phyloP scores from a whole-genome alignment of 1,139 yeast species.

The Candida smagusa region DNA sequence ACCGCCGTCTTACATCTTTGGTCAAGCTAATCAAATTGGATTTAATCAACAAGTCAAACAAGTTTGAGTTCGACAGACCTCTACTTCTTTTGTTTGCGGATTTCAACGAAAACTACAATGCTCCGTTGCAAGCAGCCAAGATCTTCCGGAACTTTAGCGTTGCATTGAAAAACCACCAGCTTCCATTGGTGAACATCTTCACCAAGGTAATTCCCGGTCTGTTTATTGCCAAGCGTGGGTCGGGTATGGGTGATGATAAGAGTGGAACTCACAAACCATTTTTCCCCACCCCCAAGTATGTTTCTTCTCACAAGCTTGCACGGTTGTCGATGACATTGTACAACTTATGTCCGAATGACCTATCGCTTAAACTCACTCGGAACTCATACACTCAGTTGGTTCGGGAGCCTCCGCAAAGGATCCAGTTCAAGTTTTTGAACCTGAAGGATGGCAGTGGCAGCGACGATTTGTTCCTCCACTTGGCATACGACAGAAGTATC shows the following conservation, averaged over 20 bases:
- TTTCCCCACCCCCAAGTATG: constrained; percentile 27
- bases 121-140: constrained; percentile 47
- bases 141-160: constrained; percentile 48
- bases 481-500: constrained; percentile 78
- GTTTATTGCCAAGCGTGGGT: constrained; percentile 34
- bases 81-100: constrained; percentile 46
- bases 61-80: constrained; percentile 44
- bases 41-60: constrained; percentile 39
- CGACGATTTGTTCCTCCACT: constrained; percentile 77
- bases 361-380: constrained; percentile 1
- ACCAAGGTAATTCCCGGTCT: constrained; percentile 58
- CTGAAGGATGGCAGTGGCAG: constrained; percentile 24
- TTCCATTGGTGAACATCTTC: constrained; percentile 45
- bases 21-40: constrained; percentile 39
- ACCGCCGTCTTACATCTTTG: constrained; percentile 26
- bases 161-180: constrained; percentile 35
- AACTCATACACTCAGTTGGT: constrained; percentile 41
- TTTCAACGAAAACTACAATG: constrained; percentile 42
- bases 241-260: background rate
- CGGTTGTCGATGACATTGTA: constrained; percentile 61
- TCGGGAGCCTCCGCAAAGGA: constrained; percentile 42
- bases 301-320: constrained; percentile 48
- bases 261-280: constrained; percentile 10
- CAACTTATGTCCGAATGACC: constrained; percentile 48
- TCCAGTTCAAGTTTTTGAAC: constrained; percentile 52